phyloP scores from a whole-genome alignment of 495 filamentous ascomycete species.

The Barbatosphaeria neglecta region DNA sequence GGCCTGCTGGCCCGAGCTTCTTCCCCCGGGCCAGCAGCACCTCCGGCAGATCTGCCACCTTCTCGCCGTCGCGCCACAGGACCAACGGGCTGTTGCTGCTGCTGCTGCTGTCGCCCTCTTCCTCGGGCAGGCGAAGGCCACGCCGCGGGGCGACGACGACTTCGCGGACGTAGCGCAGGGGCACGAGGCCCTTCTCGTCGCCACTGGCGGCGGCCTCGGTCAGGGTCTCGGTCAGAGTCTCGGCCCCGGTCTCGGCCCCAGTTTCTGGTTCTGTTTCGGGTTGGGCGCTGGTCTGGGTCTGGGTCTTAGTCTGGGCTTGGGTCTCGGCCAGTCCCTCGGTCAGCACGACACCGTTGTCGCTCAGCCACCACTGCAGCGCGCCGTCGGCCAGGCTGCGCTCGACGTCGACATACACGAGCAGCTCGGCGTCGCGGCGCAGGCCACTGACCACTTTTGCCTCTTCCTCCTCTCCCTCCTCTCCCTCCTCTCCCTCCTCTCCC shows the following conservation, averaged over 20 bases:
- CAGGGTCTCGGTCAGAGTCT: too few species aligned
- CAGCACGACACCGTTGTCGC: conserved; percentile 69
- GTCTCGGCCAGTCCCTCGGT: too few species aligned
- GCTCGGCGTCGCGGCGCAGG: conserved; percentile 67
- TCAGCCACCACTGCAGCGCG: conserved; percentile 69
- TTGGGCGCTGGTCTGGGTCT: too few species aligned
- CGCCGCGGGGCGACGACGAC: conserved; percentile 36
- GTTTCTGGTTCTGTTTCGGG: too few species aligned
- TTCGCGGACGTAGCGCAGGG: conserved; percentile 30
- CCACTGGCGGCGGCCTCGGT: too few species aligned
- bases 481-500: conserved; percentile 5
- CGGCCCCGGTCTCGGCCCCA: too few species aligned
- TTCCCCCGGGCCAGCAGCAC: conserved; percentile 34
- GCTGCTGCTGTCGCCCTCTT: too few species aligned
- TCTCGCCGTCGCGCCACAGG: conserved; percentile 53
- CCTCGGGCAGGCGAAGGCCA: too few species aligned
- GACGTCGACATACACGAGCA: conserved; percentile 74
- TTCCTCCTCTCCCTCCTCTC: not conserved
- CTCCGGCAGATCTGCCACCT: conserved; percentile 44
- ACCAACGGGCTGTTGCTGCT: conserved; percentile 38
- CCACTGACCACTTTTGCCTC: conserved; percentile 57
- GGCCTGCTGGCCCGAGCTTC: too few species aligned
- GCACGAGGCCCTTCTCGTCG: conserved; percentile 30
- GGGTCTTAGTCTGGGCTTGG: too few species aligned
- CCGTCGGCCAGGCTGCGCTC: conserved; percentile 47